These are phyloP conservation scores for Claviceps lovelessii DNA, from an alignment of 2,329 filamentous ascomycete genomes.

Conservation along the genomic window DNA sequence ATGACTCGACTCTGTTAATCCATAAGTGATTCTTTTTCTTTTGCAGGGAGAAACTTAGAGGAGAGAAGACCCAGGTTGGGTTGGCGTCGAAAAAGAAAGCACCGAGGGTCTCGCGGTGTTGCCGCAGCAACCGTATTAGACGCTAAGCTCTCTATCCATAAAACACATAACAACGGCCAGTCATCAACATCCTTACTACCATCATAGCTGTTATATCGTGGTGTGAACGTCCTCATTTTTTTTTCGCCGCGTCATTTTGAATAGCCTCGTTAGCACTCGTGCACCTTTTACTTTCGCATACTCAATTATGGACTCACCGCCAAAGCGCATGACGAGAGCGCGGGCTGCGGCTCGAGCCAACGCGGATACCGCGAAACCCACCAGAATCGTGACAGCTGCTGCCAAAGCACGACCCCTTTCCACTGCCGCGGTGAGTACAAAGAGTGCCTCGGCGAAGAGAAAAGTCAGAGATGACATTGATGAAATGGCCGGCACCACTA, in stretches of 20 bases:
- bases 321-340: conserved; percentile 44
- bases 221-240: conserved; percentile 11
- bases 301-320: conserved; percentile 37
- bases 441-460: conserved; percentile 25
- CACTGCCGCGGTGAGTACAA: conserved; percentile 18
- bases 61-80: too few relatives aligned
- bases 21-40: not conserved
- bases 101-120: not conserved
- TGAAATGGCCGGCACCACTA: conserved; percentile 15
- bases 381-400: conserved; percentile 34
- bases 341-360: conserved; percentile 29
- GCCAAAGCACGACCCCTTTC: conserved; percentile 30
- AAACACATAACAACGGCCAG: not conserved
- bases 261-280: not conserved
- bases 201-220: conserved; percentile 6
- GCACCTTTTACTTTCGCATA: not conserved
- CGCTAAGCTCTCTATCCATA: not conserved
- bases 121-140: not conserved
- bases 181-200: not conserved
- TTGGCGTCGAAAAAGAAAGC: not conserved
- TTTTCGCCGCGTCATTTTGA: conserved; percentile 5
- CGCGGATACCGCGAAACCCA: conserved; percentile 24
- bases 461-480: conserved; percentile 41
- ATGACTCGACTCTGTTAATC: not conserved
- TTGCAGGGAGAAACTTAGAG: too few relatives aligned